Evolutionary conservation across 2,329 filamentous ascomycete genomes (phyloP).

Genomic region (Hypoxylon sp.): DNA sequence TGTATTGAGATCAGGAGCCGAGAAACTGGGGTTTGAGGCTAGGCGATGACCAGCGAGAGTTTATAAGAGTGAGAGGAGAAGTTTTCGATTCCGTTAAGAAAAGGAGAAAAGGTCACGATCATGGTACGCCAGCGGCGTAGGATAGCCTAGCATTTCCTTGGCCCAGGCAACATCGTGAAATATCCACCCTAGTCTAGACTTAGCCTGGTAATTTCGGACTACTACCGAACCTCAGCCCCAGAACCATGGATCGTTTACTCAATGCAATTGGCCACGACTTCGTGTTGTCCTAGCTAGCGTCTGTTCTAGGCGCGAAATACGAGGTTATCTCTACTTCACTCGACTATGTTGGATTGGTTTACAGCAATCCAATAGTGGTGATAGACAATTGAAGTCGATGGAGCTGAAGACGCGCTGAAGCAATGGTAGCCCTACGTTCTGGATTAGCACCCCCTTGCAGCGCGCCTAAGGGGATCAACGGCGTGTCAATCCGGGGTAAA

Average conservation of each 20-base stretch:
- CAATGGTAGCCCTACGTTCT: conserved; percentile 12
- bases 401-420: conserved; percentile 11
- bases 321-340: conserved; percentile 12
- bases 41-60: neutral
- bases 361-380: conserved; percentile 8
- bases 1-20: neutral
- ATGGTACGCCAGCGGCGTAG: conserved; percentile 18
- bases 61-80: conserved; percentile 16
- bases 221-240: conserved; percentile 16
- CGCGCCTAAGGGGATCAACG: conserved; percentile 18
- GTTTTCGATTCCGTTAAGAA: neutral
- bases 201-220: conserved; percentile 32
- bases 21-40: neutral
- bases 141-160: conserved; percentile 8
- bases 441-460: conserved; percentile 18
- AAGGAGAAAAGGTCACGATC: conserved; percentile 8
- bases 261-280: conserved; percentile 5
- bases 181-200: conserved; percentile 29
- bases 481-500: conserved; percentile 38
- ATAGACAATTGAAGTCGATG: conserved; percentile 7
- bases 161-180: conserved; percentile 22
- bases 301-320: neutral
- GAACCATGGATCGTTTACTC: conserved; percentile 8
- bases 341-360: conserved; percentile 9
- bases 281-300: conserved; percentile 1